A percentile compares a stretch with the other conserved stretches of the same genome.
Evolutionary conservation across 192 early-diverging fungal genomes (phyloP).

Genomic region (Linnemannia zychae): DNA sequence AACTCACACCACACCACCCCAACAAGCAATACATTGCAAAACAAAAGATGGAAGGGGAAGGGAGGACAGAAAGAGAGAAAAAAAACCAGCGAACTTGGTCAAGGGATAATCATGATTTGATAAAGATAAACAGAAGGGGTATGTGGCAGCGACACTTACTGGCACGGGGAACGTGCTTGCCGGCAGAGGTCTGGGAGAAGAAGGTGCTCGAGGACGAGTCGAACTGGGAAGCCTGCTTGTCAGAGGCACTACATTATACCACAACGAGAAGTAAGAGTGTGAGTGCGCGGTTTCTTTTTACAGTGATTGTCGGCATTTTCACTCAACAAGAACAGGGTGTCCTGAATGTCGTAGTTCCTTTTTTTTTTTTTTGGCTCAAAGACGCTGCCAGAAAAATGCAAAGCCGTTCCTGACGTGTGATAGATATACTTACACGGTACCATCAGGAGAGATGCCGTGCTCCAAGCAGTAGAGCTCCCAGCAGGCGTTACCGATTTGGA

Average conservation of each 20-base stretch:
- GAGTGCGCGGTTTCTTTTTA: neutral
- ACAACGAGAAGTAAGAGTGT: neutral
- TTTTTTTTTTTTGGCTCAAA: neutral
- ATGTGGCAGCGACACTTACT: constrained; percentile 23
- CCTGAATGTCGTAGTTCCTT: neutral
- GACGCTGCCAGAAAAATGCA: no score
- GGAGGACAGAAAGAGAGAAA: neutral
- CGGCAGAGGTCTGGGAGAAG: constrained; percentile 99
- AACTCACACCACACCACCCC: neutral
- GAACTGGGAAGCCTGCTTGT: constrained; percentile 85
- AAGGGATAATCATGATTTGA: neutral
- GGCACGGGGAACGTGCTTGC: constrained; percentile 99
- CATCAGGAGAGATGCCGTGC: constrained; percentile 86
- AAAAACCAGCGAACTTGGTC: no score
- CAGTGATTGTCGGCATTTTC: neutral
- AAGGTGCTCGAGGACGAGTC: constrained; percentile 99
- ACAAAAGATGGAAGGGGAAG: neutral
- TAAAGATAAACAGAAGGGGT: neutral
- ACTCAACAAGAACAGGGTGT: no score
- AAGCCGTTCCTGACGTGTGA: neutral
- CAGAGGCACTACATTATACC: constrained; percentile 64
- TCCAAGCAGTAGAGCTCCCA: constrained; percentile 99
- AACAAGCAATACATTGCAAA: neutral
- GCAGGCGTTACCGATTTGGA: constrained; percentile 99
- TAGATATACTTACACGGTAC: constrained; percentile 57